Evolutionary conservation across 352 stramenopile species (phyloP).

Genomic region (Poterioochromonas sp.): DNA sequence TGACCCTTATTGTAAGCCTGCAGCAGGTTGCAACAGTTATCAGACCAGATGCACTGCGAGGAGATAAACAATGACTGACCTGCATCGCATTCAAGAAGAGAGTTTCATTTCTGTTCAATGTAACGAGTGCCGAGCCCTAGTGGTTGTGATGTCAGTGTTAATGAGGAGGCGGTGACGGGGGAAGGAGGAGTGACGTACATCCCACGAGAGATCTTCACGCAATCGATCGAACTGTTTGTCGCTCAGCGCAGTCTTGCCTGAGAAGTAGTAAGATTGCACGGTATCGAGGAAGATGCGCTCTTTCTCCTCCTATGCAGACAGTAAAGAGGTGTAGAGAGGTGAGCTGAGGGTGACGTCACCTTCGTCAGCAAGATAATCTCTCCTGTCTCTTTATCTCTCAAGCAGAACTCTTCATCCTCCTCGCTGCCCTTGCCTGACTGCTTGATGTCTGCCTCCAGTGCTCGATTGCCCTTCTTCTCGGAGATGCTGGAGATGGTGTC

Average conservation of each 20-base stretch:
- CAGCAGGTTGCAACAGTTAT: slow-evolving; percentile 14
- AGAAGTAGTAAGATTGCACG: slow-evolving; percentile 66
- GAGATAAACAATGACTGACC: slow-evolving; percentile 32
- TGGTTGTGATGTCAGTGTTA: slow-evolving; percentile 15
- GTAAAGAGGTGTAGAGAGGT: neutral
- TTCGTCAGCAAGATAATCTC: slow-evolving; percentile 12
- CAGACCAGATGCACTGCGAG: slow-evolving; percentile 7
- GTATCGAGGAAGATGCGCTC: slow-evolving; percentile 68
- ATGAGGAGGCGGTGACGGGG: slow-evolving; percentile 4
- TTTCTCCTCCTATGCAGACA: slow-evolving; percentile 39
- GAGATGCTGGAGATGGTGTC: too few relatives aligned
- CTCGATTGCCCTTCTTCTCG: too few relatives aligned
- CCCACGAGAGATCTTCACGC: slow-evolving; percentile 69
- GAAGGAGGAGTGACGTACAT: slow-evolving; percentile 43
- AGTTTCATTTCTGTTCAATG: slow-evolving; percentile 61
- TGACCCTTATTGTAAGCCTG: slow-evolving; percentile 20
- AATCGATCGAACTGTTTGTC: slow-evolving; percentile 66
- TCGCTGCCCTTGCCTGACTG: neutral
- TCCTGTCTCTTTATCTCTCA: slow-evolving; percentile 40
- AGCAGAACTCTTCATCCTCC: slow-evolving; percentile 44
- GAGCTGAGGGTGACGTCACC: neutral
- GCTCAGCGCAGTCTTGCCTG: slow-evolving; percentile 36
- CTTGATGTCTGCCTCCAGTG: too few relatives aligned
- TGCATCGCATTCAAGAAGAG: slow-evolving; percentile 58
- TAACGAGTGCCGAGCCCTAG: slow-evolving; percentile 48